A percentile compares a stretch with the other conserved stretches of the same genome.
These are phyloP conservation scores for Aspergillus affinis DNA, from an alignment of 495 filamentous ascomycete species.

Conservation along the genomic window DNA sequence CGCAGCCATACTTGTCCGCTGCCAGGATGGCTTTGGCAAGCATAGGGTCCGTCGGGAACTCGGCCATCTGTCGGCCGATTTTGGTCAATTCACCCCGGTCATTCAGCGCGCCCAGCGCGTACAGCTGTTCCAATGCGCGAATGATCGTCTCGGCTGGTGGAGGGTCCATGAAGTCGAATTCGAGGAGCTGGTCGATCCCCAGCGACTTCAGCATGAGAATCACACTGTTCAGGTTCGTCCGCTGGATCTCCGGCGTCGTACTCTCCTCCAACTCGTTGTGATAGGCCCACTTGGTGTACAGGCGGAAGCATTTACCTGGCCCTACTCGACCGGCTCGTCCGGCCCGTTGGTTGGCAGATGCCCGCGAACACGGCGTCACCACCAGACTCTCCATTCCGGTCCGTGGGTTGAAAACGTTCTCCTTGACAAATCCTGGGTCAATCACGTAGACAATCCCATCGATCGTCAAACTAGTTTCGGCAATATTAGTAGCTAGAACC, in stretches of 20 bases:
- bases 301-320: slow-evolving; percentile 90
- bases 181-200: slow-evolving; percentile 89
- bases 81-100: slow-evolving; percentile 88
- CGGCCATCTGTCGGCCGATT: slow-evolving; percentile 91
- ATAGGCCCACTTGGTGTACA: slow-evolving; percentile 94
- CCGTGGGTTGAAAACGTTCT: slow-evolving; percentile 89
- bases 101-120: slow-evolving; percentile 87
- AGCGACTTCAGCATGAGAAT: slow-evolving; percentile 86
- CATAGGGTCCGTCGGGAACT: slow-evolving; percentile 95
- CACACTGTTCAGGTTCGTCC: slow-evolving; percentile 80
- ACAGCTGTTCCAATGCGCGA: slow-evolving; percentile 86
- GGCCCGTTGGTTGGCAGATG: slow-evolving; percentile 88
- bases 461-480: slow-evolving; percentile 85
- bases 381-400: slow-evolving; percentile 92
- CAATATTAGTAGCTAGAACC: slow-evolving; percentile 87
- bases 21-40: slow-evolving; percentile 90
- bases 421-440: slow-evolving; percentile 90
- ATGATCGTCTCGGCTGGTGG: slow-evolving; percentile 91
- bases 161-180: slow-evolving; percentile 97
- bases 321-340: slow-evolving; percentile 91
- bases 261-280: slow-evolving; percentile 92
- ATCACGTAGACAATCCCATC: slow-evolving; percentile 92
- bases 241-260: slow-evolving; percentile 92
- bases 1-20: slow-evolving; percentile 82
- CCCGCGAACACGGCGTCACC: slow-evolving; percentile 90